A percentile compares a stretch with the other conserved stretches of the same genome.
These are phyloP conservation scores for Fusarium sp. DNA, from an alignment of 2,329 filamentous ascomycete genomes.

Conservation along the genomic window DNA sequence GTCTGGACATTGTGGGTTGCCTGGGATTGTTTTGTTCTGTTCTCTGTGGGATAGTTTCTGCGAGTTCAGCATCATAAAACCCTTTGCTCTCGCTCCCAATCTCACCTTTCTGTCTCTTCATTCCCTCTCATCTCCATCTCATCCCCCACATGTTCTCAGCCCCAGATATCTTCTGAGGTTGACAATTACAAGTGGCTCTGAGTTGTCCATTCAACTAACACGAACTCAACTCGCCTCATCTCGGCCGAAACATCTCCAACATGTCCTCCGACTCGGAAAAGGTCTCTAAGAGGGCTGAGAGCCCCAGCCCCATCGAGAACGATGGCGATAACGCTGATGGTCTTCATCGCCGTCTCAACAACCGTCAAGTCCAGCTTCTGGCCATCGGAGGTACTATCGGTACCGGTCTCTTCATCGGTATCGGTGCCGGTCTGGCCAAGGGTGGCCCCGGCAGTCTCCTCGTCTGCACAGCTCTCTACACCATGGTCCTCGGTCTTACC, in stretches of 20 bases:
- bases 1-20: not conserved
- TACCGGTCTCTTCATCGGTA: conserved; percentile 35
- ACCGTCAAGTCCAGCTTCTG: conserved; percentile 36
- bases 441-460: conserved; percentile 33
- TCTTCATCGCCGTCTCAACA: conserved; percentile 38
- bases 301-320: conserved; percentile 5
- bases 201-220: conserved; percentile 3
- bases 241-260: conserved; percentile 9
- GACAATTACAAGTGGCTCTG: not conserved
- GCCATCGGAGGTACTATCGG: conserved; percentile 33
- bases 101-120: not conserved
- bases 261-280: conserved; percentile 36
- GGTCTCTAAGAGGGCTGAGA: conserved; percentile 20
- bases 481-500: conserved; percentile 34
- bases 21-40: not conserved
- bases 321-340: conserved; percentile 26
- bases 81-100: conserved; percentile 11
- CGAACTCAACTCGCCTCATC: not conserved
- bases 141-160: conserved; percentile 18
- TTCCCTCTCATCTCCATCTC: not conserved
- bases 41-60: not conserved
- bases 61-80: conserved; percentile 16
- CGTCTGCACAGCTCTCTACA: conserved; percentile 34
- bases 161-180: conserved; percentile 17
- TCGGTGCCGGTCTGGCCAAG: conserved; percentile 35